Evolutionary conservation across 2,329 filamentous ascomycete species (phyloP).

Genomic region (Rhinocladiella mackenziei): DNA sequence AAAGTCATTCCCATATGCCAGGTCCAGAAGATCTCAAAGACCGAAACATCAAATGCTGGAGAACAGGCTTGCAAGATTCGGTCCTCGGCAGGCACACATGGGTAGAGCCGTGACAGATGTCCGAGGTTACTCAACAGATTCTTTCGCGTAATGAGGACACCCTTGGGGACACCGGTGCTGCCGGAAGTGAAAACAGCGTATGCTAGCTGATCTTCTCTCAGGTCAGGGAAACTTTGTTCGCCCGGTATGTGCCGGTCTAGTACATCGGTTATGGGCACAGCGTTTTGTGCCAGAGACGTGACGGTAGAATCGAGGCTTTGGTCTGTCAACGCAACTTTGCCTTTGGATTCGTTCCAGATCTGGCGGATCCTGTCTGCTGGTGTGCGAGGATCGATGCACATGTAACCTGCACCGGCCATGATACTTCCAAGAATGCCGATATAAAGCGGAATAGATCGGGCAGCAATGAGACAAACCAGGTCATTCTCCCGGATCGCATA

Average conservation of each 20-base stretch:
- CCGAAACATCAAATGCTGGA: conserved; percentile 79
- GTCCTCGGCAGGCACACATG: conserved; percentile 45
- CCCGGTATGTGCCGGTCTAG: background rate
- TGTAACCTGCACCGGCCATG: conserved; percentile 72
- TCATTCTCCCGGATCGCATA: conserved; percentile 49
- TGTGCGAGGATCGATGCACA: conserved; percentile 73
- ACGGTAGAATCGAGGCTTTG: background rate
- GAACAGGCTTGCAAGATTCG: conserved; percentile 79
- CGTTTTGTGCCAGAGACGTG: background rate
- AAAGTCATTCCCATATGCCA: conserved; percentile 76
- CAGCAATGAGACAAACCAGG: conserved; percentile 69
- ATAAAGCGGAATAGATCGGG: conserved; percentile 72
- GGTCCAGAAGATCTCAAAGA: conserved; percentile 85
- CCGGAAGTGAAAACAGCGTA: conserved; percentile 83
- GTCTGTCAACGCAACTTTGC: conserved; percentile 12
- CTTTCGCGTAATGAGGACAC: conserved; percentile 69
- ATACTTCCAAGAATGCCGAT: conserved; percentile 67
- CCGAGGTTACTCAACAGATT: conserved; percentile 75
- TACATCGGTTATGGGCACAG: conserved; percentile 5
- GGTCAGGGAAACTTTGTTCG: conserved; percentile 22
- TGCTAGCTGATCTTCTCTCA: conserved; percentile 50
- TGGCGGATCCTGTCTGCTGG: conserved; percentile 57
- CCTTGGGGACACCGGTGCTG: conserved; percentile 75
- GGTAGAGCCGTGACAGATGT: conserved; percentile 63
- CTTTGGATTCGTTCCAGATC: conserved; percentile 60